Conservation (phyloP, 163 green algal genomes). For the Chlamydomonas reinhardtii region DNA sequence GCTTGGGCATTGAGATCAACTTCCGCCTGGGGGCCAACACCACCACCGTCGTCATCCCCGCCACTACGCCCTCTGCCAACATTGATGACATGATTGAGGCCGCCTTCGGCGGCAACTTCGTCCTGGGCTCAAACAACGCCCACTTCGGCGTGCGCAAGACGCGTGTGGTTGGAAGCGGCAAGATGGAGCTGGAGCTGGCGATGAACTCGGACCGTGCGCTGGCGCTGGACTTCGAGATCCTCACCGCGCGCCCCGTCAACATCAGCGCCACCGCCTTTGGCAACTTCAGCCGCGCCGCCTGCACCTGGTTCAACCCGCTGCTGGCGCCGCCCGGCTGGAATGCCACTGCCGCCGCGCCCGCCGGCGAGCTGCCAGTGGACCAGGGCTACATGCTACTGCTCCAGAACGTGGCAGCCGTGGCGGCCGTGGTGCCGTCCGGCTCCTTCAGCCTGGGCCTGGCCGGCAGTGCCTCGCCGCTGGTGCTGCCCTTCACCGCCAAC, state of each 20-base stretch:
- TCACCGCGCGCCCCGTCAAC: not conserved
- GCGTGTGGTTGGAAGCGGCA: not conserved
- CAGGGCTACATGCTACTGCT: no score
- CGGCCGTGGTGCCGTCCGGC: not conserved
- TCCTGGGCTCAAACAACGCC: not conserved
- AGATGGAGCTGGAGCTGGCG: not conserved
- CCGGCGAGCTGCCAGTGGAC: no score
- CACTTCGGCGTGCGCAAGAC: conserved; percentile 33
- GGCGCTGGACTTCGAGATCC: not conserved
- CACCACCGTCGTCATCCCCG: not conserved
- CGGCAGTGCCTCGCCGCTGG: no score
- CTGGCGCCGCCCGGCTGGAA: not conserved
- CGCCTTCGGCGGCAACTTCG: not conserved
- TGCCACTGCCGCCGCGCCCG: no score
- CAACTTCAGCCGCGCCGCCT: not conserved
- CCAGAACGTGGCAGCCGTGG: not conserved
- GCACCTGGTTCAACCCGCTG: no score
- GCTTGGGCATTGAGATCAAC: not conserved
- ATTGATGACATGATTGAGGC: conserved; percentile 8
- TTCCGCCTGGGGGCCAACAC: not conserved
- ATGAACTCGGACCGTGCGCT: not conserved
- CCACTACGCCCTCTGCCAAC: not conserved
- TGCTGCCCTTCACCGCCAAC: conserved; percentile 15
- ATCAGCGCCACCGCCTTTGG: not conserved
- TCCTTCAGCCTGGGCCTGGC: not conserved